Base-by-base conservation (phyloP, 371 early-diverging fungal species). In the Chytridium lagenaria region DNA sequence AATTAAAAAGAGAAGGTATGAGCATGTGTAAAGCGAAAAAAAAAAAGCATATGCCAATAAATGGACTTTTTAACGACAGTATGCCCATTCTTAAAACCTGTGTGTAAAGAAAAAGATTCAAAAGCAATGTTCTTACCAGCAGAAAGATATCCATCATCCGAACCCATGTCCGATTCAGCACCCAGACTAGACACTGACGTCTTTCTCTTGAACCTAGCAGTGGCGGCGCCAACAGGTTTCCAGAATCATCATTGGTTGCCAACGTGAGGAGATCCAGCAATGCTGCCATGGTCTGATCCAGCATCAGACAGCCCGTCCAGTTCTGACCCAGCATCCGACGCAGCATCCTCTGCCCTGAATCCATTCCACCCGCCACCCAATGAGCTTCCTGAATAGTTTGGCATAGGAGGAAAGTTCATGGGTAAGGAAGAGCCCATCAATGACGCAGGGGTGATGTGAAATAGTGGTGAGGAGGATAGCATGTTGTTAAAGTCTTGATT, bases 121-220 rank as follows among this genome's bases (percentile, higher is more conserved):
- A 52, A 52, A 52, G 44, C 7, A 19, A 19, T 19, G 7, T 12
- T 44, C 26, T 23, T 30, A 55, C 61, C 61, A 33, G 61, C 61
- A 10, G 61, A 61, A 12, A 61, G 61, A 34, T 61, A 61, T 28
- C 61, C 61, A 34, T 61, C 61, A 34, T 61, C 61, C 7, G 61
- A 61, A 16, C 16, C 55, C 30, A 61, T 37, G 36, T 61, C 61
- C 30, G 30, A 28, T 2, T 61, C 30, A 10, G 7, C 61, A 61
- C 36, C 36, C 36, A 33, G 23, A 34, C 36, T 61, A 15, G 34
- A 28, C 61, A 61, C 10, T 33, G 61, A 61, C 5, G 61, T 10
- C 37, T 61, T 61, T 23, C 61, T 30, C 61, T 61, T 61, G 12
- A 34, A 34, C 23, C 61, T 28, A 5, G 34, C 10, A 23, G 44